Evolutionary conservation across 441 rosid genomes (phyloP).

Genomic region (Metrosideros polymorpha): DNA sequence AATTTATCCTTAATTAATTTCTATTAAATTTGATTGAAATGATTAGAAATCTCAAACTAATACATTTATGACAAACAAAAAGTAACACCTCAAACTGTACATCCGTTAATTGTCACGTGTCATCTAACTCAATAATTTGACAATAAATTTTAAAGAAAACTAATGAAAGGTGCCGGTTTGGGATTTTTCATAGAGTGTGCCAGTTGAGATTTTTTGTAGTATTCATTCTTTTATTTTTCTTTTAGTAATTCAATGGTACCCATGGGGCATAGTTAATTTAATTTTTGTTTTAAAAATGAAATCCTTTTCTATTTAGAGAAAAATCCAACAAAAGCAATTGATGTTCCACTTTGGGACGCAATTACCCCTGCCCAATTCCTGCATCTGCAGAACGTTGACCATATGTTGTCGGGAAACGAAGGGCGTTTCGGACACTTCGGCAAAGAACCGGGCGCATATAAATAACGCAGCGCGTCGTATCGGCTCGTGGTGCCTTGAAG

Average conservation of each 20-base stretch:
- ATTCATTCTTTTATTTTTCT: neutral
- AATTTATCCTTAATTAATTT: too few species aligned
- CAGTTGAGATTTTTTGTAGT: too few species aligned
- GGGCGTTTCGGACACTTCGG: neutral
- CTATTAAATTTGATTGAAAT: too few species aligned
- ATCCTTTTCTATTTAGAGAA: neutral
- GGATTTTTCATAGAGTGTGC: too few species aligned
- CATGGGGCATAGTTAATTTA: neutral
- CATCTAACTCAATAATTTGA: too few species aligned
- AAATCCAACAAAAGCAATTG: neutral
- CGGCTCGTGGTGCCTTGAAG: accelerated
- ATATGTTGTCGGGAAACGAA: neutral
- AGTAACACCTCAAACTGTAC: too few species aligned
- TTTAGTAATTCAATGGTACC: neutral
- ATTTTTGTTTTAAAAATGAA: neutral
- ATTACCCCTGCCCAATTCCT: neutral
- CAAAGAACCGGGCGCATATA: neutral
- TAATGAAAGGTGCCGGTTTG: too few species aligned
- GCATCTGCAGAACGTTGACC: neutral
- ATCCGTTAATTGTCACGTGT: too few species aligned
- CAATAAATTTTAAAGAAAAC: too few species aligned
- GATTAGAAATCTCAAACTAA: too few species aligned
- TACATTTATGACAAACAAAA: too few species aligned
- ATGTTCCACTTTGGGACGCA: neutral
- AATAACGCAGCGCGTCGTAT: neutral